Base-by-base conservation (phyloP, 1,284 basidiomycete species). In the Vanrija humicola region DNA sequence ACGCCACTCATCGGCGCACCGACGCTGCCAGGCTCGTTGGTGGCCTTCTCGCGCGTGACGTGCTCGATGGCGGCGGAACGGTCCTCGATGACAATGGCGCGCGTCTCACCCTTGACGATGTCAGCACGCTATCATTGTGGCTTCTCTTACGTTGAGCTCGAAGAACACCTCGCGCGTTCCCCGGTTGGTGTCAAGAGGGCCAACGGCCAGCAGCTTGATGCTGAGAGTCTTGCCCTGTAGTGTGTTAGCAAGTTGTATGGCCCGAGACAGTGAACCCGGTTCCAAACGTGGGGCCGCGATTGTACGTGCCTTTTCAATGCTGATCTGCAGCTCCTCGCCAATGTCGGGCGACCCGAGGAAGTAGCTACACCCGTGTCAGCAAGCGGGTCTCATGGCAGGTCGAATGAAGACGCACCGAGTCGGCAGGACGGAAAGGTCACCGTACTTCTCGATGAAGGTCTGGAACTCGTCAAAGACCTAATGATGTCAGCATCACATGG, bases 91-190 rank as follows among this genome's bases (percentile, higher is more conserved):
- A 90, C 82, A 42, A 97, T 90, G 29, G 94, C 91, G 67, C 94
- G 90, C 65, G 91, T 83, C 87, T 69, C 59, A 15, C 34, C 34
- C 12, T 8, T 15, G 9, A 28, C 34, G 34, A 12, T 14, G 34
- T 34, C 34, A 34, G 34, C 12, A 14, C 28, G 7, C 28, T 29
- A 23, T 23, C 21, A 23, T 23, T 23, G 34, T 14, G 34, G 28
- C 28, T 10, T 34, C 34, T 34, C 34, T 34, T 15, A 34, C 92
- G 72, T 96, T 96, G 61, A 95, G 89, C 82, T 98, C 96, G 73
- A 98, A 97, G 90, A 76, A 97, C 64, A 96, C 91, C 74, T 98
- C 95, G 68, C 96, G 86, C 68, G 90, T 89, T 48, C 94, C 92
- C 67, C 85, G 89, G 52, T 88, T 87, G 74, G 90, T 86, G 62